These are phyloP conservation scores for Solanum infundibuliforme DNA, from an alignment of 257 asterid species.

Conservation along the genomic window DNA sequence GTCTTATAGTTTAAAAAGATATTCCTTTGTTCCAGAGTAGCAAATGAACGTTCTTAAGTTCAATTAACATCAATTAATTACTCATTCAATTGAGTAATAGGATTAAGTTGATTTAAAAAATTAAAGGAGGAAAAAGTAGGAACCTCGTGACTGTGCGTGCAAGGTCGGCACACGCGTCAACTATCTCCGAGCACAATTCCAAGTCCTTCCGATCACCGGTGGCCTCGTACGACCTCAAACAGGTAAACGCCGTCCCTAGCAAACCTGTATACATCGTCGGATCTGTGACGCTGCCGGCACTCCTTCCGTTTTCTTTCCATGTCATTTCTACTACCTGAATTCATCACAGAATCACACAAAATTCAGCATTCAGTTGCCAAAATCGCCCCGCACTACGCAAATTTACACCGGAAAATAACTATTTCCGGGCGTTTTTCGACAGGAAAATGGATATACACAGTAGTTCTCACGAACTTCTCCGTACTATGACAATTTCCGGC, in stretches of 20 bases:
- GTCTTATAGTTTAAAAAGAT: background rate
- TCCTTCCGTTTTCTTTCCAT: conserved; percentile 31
- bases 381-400: background rate
- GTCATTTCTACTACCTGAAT: conserved; percentile 48
- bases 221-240: conserved; percentile 56
- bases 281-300: conserved; percentile 20
- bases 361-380: background rate
- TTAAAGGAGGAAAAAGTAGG: background rate
- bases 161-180: conserved; percentile 41
- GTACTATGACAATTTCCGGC: background rate
- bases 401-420: background rate
- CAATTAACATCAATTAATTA: background rate
- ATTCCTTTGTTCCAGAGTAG: background rate
- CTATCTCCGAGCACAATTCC: conserved; percentile 44
- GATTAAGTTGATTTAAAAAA: background rate
- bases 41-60: background rate
- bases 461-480: background rate
- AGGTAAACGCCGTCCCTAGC: conserved; percentile 67
- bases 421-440: background rate
- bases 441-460: background rate
- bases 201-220: conserved; percentile 50
- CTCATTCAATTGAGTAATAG: background rate
- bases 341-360: background rate
- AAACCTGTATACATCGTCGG: conserved; percentile 55
- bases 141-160: conserved; percentile 38